Conservation (phyloP, 176 grass and related monocot genomes). For the Oryza coarctata region DNA sequence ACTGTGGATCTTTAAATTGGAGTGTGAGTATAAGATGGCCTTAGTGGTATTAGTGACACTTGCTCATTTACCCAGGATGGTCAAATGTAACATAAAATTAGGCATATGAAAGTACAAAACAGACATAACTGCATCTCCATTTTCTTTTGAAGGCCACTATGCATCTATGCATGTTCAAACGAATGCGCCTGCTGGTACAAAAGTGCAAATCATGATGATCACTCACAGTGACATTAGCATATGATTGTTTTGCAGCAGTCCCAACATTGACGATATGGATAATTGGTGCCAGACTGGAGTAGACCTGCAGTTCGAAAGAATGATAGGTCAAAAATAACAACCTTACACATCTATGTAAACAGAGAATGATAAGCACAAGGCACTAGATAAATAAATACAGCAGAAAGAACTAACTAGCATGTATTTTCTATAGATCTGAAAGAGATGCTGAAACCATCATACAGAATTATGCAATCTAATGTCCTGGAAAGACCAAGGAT, state of each 20-base stretch:
- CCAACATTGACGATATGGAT: slow-evolving; percentile 75
- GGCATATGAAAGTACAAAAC: background rate
- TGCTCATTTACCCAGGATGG: background rate
- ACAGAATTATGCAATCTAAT: background rate
- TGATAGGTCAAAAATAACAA: slow-evolving; percentile 6
- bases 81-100: background rate
- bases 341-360: background rate
- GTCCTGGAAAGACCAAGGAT: background rate
- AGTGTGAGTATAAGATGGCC: background rate
- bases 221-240: slow-evolving; percentile 82
- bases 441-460: slow-evolving; percentile 8
- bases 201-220: slow-evolving; percentile 28
- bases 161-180: background rate
- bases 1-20: background rate
- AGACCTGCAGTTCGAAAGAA: slow-evolving; percentile 58
- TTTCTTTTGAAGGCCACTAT: background rate
- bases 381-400: slow-evolving; percentile 5
- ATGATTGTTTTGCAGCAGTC: slow-evolving; percentile 63
- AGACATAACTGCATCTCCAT: background rate
- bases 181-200: background rate
- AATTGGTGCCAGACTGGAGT: slow-evolving; percentile 72
- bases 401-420: slow-evolving; percentile 3
- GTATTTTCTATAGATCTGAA: slow-evolving; percentile 2
- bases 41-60: background rate
- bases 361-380: background rate